Conservation (phyloP, 345 rosid species). For the Rhodomyrtus tomentosa region DNA sequence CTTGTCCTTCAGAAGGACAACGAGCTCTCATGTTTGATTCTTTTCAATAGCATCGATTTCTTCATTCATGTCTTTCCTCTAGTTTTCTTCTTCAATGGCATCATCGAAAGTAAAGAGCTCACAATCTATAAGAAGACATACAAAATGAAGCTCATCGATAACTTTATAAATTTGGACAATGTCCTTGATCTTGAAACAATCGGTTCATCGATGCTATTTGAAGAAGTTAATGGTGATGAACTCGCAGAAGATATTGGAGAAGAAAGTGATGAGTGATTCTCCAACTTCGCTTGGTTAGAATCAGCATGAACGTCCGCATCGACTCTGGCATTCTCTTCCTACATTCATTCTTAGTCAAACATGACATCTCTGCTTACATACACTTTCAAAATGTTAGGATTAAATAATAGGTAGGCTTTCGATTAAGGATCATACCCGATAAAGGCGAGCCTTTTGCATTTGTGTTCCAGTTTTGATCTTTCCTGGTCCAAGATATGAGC, state of each 20-base stretch:
- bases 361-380: neutral
- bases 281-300: no score
- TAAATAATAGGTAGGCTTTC: neutral
- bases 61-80: neutral
- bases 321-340: no score
- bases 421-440: neutral
- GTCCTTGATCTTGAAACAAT: neutral
- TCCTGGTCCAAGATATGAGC: neutral
- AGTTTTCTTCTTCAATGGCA: neutral
- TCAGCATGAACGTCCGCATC: no score
- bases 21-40: neutral
- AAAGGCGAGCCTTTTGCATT: no score
- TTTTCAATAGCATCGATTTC: neutral
- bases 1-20: neutral
- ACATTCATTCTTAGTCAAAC: neutral
- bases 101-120: neutral
- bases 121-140: neutral
- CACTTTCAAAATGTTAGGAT: neutral
- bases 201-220: no score
- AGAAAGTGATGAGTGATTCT: no score
- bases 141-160: neutral
- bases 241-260: no score
- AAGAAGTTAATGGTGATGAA: no score
- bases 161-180: neutral
- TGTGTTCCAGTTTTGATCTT: no score